Conservation (phyloP, 179 eudicot species). For the Heliamphora pulchella region DNA sequence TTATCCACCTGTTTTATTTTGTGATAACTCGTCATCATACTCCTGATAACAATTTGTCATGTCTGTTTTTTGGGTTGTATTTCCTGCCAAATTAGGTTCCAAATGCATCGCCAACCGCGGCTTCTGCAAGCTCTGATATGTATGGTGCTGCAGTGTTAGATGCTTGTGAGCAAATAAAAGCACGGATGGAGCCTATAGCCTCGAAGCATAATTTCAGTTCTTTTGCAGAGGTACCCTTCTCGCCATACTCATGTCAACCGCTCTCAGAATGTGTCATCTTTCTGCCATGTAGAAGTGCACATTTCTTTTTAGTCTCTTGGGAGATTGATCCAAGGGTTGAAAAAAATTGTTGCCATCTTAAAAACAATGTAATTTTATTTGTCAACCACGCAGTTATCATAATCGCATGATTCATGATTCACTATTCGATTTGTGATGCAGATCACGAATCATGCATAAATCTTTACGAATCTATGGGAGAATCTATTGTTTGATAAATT, state of each 20-base stretch:
- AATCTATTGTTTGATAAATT: too few species aligned
- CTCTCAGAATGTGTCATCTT: neutral
- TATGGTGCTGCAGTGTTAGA: conserved; percentile 96
- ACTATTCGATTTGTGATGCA: too few species aligned
- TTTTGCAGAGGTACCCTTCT: conserved; percentile 72
- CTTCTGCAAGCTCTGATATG: conserved; percentile 97
- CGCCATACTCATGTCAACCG: neutral
- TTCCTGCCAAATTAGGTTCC: conserved; percentile 54
- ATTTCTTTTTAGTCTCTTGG: conserved; percentile 9
- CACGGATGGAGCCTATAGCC: conserved; percentile 81
- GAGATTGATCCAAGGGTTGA: neutral
- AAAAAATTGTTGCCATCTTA: neutral
- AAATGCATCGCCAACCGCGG: conserved; percentile 96
- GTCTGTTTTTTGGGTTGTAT: conserved; percentile 11
- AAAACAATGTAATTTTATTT: conserved; percentile 1
- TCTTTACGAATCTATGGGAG: too few species aligned
- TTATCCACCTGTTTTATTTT: neutral
- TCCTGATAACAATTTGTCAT: neutral
- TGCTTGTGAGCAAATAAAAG: conserved; percentile 91
- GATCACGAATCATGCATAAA: too few species aligned
- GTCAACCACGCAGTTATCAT: neutral
- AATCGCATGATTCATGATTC: too few species aligned
- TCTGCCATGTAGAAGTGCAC: neutral
- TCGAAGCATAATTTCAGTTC: conserved; percentile 47
- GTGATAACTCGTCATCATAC: neutral